These are phyloP conservation scores for Microthyrium microscopicum DNA, from an alignment of 2,329 filamentous ascomycete species.

Conservation along the genomic window DNA sequence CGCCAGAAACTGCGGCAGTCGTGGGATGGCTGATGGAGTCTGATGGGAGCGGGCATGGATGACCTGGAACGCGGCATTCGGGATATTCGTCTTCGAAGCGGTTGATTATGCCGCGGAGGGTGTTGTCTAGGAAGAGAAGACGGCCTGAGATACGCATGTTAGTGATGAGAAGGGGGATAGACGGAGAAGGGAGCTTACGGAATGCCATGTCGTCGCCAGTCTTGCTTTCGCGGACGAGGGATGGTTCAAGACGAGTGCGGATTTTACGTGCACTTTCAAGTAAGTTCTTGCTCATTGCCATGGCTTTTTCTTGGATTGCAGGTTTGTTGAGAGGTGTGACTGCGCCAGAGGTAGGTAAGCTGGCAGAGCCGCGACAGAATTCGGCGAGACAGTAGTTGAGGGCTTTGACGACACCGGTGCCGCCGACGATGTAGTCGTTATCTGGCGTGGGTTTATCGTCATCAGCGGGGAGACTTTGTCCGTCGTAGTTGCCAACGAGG, in stretches of 20 bases:
- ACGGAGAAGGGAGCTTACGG: constrained; percentile 36
- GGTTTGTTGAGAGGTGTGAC: constrained; percentile 27
- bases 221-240: constrained; percentile 57
- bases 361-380: constrained; percentile 36
- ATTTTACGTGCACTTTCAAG: constrained; percentile 82
- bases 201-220: constrained; percentile 60
- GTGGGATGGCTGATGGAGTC: constrained; percentile 9
- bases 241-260: constrained; percentile 63
- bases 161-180: constrained; percentile 2
- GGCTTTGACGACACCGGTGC: constrained; percentile 88
- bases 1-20: background rate
- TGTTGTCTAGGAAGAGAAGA: constrained; percentile 74
- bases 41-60: constrained; percentile 11
- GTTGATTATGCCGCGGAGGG: constrained; percentile 78
- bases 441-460: constrained; percentile 53
- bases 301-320: constrained; percentile 37
- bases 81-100: constrained; percentile 95
- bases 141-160: constrained; percentile 36
- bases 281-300: constrained; percentile 85
- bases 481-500: constrained; percentile 57
- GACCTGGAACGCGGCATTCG: constrained; percentile 53
- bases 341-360: constrained; percentile 32
- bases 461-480: background rate
- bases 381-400: constrained; percentile 81
- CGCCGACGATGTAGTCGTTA: constrained; percentile 89